Base-by-base conservation (phyloP, 805 yeast species). In the Myxozyma melibiosi region DNA sequence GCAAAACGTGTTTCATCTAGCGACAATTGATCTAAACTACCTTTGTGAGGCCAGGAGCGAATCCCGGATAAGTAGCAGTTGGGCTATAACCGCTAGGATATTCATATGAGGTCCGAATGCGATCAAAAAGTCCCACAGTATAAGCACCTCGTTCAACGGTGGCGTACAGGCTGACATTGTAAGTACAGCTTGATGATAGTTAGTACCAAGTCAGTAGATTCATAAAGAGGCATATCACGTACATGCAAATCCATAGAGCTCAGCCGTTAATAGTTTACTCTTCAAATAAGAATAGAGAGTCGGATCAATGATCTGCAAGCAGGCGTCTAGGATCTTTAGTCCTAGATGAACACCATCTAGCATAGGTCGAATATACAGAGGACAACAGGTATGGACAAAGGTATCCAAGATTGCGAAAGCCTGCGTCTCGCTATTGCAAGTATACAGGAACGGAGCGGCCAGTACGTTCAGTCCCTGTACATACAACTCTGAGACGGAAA, bases 401-500 rank as follows among this genome's bases (percentile, higher is more conserved):
- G 80, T 78, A 50, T 84, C 83, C 64, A 89, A 83, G 34, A 91
- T 59, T 9, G 86, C 81, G 68, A 84, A 90, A 1, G 96, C 94
- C 72, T 90, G 89, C 0, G 96, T 90, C 69, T 90, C 97, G 34
- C 90, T 82, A 40, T 84, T 83, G 65, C 86, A 79, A 0, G 86
- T 78, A 68, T 82, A 90, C 16, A 90, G 79, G 53, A 90, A 80
- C 1, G 97, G 96, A 0, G 96, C 97, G 24, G 86, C 79, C 22
- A 90, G 70, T 0, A 90, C 90, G 68, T 90, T 90, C 86, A 91
- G 83, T 1, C 97, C 97, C 69, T 90, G 97, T n/a, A 90, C 96
- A 67, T 89, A 89, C 0, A 77, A 73, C 41, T 58, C 64, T 6
- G 64, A 55, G 9, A 58, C 54, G 5, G 60, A 42, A 13, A 46